A percentile compares a stretch with the other conserved stretches of the same genome.
Evolutionary conservation across 2,329 filamentous ascomycete genomes (phyloP).

Genomic region (Eurotiales sp.): DNA sequence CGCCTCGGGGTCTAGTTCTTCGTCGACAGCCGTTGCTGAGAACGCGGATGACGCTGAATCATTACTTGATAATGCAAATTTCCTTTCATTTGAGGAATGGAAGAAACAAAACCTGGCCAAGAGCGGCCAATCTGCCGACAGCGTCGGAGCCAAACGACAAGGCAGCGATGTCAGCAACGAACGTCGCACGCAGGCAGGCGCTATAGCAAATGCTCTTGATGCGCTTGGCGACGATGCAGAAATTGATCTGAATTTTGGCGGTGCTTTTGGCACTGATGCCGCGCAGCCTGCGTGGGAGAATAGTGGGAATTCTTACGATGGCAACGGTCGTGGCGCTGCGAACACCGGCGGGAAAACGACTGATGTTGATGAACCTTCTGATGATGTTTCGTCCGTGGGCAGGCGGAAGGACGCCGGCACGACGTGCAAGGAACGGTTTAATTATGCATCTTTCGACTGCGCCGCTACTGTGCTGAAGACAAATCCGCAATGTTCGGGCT

Average conservation of each 20-base stretch:
- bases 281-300: conserved; percentile 30
- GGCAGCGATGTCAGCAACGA: conserved; percentile 48
- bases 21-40: neutral
- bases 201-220: conserved; percentile 67
- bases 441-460: conserved; percentile 95
- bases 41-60: conserved; percentile 56
- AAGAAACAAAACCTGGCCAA: conserved; percentile 88
- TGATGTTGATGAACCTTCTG: conserved; percentile 29
- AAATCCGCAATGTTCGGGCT: conserved; percentile 78
- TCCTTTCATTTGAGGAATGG: conserved; percentile 98
- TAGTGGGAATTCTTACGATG: conserved; percentile 25
- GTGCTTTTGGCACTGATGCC: conserved; percentile 49
- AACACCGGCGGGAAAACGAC: conserved; percentile 18
- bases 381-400: conserved; percentile 43
- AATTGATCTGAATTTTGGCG: conserved; percentile 70
- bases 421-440: conserved; percentile 96
- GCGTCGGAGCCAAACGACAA: conserved; percentile 57
- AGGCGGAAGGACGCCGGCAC: conserved; percentile 91
- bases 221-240: conserved; percentile 83
- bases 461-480: conserved; percentile 91
- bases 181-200: conserved; percentile 47
- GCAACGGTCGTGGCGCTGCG: conserved; percentile 20
- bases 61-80: conserved; percentile 69
- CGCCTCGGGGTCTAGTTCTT: conserved; percentile 8
- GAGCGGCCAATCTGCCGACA: conserved; percentile 72